Evolutionary conservation across 2,329 filamentous ascomycete species (phyloP), one percentile per base, ranked within the genome.

Genomic region (Aspergillus latus): DNA sequence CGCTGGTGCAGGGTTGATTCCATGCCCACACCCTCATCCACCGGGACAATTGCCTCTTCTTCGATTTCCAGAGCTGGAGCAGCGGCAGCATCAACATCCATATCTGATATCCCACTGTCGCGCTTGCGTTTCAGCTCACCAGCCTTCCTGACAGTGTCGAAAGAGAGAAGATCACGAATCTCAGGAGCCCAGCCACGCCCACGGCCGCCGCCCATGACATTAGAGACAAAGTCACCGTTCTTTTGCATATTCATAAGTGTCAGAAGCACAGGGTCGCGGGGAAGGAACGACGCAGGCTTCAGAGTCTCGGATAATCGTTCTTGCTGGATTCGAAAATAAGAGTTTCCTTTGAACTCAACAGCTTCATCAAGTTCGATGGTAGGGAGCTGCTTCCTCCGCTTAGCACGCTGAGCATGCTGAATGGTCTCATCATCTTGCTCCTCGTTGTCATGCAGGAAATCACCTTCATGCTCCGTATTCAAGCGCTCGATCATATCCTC

Each of bases 61-160:
- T 87, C 86, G 46, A 90, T 74, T 49, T 83, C 80, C 53, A 82
- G 68, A 44, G 79, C 74, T 57, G 53, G 91, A 84, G 47, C 85
- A 87, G 75, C 91, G 29, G 80, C 82, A 32, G 84, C 84, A 49
- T 83, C 82, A 45, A 88, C 86, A 60, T 88, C 89, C 61, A 94
- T 82, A 67, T 93, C 91, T 44, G 88, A 89, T 61, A 94, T 85
- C 26, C 89, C 92, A 66, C 88, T 92, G 68, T 96, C 92, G 43
- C 94, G 87, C 82, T 99, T 99, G 57, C 94, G 85, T 83, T 97
- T 99, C 54, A 93, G 82, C 59, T 96, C 91, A 56, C 86, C 88
- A 42, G 87, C 83, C 56, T 86, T 86, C 59, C 87, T 87, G 13
- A 96, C 83, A 11, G 90, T 83, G 62, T 95, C 90, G 42, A 97